phyloP scores from a whole-genome alignment of 148 eudicot genomes.

The Beta vulgaris region DNA sequence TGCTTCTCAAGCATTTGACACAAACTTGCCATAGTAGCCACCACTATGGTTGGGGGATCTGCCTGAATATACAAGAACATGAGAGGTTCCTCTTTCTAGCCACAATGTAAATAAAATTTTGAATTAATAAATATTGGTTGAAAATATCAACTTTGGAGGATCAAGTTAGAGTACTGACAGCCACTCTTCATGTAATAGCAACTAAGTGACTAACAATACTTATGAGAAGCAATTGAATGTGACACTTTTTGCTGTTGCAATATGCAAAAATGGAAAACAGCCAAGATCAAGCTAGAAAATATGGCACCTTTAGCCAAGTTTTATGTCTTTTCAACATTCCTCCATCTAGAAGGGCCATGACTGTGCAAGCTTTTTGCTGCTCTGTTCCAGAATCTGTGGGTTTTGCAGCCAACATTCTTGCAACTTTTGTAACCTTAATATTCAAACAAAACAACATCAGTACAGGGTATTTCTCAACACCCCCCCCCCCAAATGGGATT shows the following conservation, averaged over 20 bases:
- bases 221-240: neutral
- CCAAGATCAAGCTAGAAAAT: slow-evolving; percentile 2
- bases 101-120: neutral
- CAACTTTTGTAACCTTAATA: slow-evolving; percentile 83
- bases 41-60: slow-evolving; percentile 85
- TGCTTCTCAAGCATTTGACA: slow-evolving; percentile 88
- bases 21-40: slow-evolving; percentile 82
- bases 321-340: slow-evolving; percentile 85
- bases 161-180: neutral
- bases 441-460: slow-evolving; percentile 26
- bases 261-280: neutral
- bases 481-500: neutral
- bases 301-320: slow-evolving; percentile 84
- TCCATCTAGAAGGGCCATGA: slow-evolving; percentile 97
- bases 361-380: slow-evolving; percentile 56
- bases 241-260: neutral
- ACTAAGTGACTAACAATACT: too few species aligned
- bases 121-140: neutral
- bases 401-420: slow-evolving; percentile 70
- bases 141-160: neutral
- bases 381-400: slow-evolving; percentile 40
- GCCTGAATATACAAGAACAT: slow-evolving; percentile 44
- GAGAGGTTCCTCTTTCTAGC: neutral
- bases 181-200: neutral
- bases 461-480: neutral